These are phyloP conservation scores for Penicillium sp. DNA, from an alignment of 2,329 filamentous ascomycete genomes.

Conservation along the genomic window DNA sequence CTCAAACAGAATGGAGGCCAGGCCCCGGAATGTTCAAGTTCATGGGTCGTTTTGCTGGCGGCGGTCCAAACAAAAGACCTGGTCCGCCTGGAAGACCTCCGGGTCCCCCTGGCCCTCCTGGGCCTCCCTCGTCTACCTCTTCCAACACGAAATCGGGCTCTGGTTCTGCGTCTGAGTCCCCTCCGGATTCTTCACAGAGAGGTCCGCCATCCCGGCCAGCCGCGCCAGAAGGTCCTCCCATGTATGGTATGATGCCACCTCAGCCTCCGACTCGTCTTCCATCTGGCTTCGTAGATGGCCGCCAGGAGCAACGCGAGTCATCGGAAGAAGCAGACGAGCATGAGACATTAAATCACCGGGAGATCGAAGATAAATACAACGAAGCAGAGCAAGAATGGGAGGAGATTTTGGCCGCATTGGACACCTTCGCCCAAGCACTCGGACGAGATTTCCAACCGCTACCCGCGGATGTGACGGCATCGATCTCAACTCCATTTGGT, in stretches of 20 bases:
- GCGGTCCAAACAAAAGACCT: conserved; percentile 15
- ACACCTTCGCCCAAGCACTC: conserved; percentile 59
- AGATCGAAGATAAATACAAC: conserved; percentile 61
- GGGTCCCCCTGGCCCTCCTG: conserved; percentile 10
- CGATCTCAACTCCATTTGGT: conserved; percentile 76
- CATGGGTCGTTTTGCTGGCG: conserved; percentile 35
- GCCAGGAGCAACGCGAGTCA: conserved; percentile 15
- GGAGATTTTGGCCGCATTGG: conserved; percentile 46
- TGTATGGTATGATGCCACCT: conserved; percentile 55
- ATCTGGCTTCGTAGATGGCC: conserved; percentile 57
- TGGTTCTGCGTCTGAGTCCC: conserved; percentile 7
- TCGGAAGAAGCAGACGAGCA: conserved; percentile 56
- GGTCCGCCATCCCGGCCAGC: conserved; percentile 12
- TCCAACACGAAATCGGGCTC: neutral
- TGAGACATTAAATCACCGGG: conserved; percentile 38
- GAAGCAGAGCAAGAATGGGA: conserved; percentile 80
- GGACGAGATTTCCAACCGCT: conserved; percentile 78
- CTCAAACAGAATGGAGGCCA: conserved; percentile 62
- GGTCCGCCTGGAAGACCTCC: conserved; percentile 16
- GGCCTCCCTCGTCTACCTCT: conserved; percentile 6
- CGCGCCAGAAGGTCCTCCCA: conserved; percentile 38
- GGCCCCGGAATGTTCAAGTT: conserved; percentile 53
- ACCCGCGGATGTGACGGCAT: conserved; percentile 66
- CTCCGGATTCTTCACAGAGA: conserved; percentile 17
- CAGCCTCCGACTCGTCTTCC: conserved; percentile 49